A percentile compares a stretch with the other conserved stretches of the same genome.
Conservation (phyloP, 768 basidiomycete species). For the Omphalotus guepiniiformis region DNA sequence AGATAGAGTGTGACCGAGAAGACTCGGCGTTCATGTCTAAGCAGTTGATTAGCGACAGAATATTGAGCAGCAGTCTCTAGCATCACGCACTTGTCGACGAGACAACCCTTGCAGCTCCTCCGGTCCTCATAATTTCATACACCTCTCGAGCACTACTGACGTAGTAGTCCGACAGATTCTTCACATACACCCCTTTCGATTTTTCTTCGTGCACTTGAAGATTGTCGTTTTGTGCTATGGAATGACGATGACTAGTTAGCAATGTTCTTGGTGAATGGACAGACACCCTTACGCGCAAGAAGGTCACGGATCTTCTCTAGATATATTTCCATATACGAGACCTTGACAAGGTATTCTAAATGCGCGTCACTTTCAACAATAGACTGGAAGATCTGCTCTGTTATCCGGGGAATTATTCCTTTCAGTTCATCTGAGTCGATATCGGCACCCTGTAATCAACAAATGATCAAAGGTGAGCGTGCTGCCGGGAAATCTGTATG, state of each 20-base stretch:
- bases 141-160: constrained; percentile 94
- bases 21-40: constrained; percentile 99
- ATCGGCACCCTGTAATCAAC: constrained; percentile 74
- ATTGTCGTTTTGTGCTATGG: constrained; percentile 93
- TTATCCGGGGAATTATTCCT: constrained; percentile 97
- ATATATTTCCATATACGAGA: constrained; percentile 99
- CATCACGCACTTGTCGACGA: constrained; percentile 82
- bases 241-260: constrained; percentile 6
- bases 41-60: neutral
- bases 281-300: constrained; percentile 70
- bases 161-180: constrained; percentile 96
- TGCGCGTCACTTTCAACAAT: constrained; percentile 94
- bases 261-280: neutral
- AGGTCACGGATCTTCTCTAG: constrained; percentile 94
- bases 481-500: neutral
- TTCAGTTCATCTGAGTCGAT: constrained; percentile 92
- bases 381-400: constrained; percentile 97
- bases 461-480: constrained; percentile 11
- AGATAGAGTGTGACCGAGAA: constrained; percentile 98
- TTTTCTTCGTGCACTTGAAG: constrained; percentile 99
- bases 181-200: constrained; percentile 95
- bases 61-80: neutral
- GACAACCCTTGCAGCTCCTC: constrained; percentile 85
- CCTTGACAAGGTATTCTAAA: constrained; percentile 98
- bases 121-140: constrained; percentile 98